A percentile compares a stretch with the other conserved stretches of the same genome.
phyloP scores from a whole-genome alignment of 75 land plant species.

The Selaginella tamariscina region DNA sequence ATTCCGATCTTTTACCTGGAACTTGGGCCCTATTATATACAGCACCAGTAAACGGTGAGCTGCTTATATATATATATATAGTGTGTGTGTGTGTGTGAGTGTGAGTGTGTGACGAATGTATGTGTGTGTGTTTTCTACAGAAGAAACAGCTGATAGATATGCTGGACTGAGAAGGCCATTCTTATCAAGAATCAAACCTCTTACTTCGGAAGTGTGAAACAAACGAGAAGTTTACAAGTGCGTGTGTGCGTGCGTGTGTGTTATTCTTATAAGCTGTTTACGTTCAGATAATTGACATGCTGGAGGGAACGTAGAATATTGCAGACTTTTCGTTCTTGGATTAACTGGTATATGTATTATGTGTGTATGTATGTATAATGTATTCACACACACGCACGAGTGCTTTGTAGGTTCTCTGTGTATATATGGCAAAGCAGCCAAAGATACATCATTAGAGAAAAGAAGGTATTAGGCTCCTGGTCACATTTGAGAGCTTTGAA shows the following conservation, averaged over 20 bases:
- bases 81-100: not conserved
- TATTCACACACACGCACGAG: not conserved
- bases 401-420: slow-evolving; percentile 18
- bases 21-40: slow-evolving; percentile 38
- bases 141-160: slow-evolving; percentile 30
- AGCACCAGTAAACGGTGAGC: slow-evolving; percentile 32
- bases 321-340: slow-evolving; percentile 32
- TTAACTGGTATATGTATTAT: slow-evolving; percentile 19
- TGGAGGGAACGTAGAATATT: slow-evolving; percentile 26
- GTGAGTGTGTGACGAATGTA: not conserved
- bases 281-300: slow-evolving; percentile 29
- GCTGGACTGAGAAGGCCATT: slow-evolving; percentile 43
- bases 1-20: slow-evolving; percentile 29
- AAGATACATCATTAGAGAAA: slow-evolving; percentile 13
- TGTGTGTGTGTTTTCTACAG: slow-evolving; percentile 3
- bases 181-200: slow-evolving; percentile 32
- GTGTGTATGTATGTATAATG: not conserved
- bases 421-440: slow-evolving; percentile 15
- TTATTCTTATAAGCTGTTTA: not conserved
- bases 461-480: slow-evolving; percentile 25
- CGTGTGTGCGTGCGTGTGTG: not conserved
- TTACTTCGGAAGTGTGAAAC: slow-evolving; percentile 27
- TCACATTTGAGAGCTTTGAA: slow-evolving; percentile 28
- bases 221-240: slow-evolving; percentile 38
- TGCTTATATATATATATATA: not conserved